Evolutionary conservation across 2,329 filamentous ascomycete genomes (phyloP), one percentile per base, ranked within the genome.

Genomic region (Venturia asperata): DNA sequence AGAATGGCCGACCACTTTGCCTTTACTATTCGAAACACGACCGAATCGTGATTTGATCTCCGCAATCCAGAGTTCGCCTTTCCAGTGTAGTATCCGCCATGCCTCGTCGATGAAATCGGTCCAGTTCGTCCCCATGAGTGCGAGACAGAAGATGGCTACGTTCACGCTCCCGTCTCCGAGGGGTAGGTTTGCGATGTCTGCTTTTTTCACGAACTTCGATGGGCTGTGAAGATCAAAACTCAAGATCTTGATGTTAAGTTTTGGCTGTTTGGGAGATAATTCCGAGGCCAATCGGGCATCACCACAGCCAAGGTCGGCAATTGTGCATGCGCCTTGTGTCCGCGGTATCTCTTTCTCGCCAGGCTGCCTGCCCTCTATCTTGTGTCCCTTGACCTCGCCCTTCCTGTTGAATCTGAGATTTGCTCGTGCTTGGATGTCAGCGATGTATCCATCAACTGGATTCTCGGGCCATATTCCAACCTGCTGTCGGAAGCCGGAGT

Each of bases 71-170:
- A 96, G 86, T 80, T 99, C 94, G 70, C 94, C 94, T 73, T 94
- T 93, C 84, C 92, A 92, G 73, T 91, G 88, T 67, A 99, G 83
- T 63, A 97, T 83, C 64, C 94, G 87, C 80, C 91, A 96, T 17
- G 93, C 93, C 79, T 99, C 94, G 77, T 97, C 94, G 71, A 99
- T 85, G 75, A 99, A 97, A 71, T 91, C 87, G 64, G 96, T 84
- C 93, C 94, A 99, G 79, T 99, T 99, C 65, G 94, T 99, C 73
- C 94, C 94, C 94, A 99, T 99, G 66, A 99, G 85, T 62, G 93
- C 94, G 41, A 99, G 83, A 76, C 94, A 99, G 81, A 97, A 97
- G 70, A 99, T 87, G 61, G 90, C 90, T 5, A 99, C 83, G 75
- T 99, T 92, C 67, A 92, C 87, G 67, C 84, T 86, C 56, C 86